Evolutionary conservation across 257 asterid species (phyloP).

Genomic region (Scutellaria galericulata): DNA sequence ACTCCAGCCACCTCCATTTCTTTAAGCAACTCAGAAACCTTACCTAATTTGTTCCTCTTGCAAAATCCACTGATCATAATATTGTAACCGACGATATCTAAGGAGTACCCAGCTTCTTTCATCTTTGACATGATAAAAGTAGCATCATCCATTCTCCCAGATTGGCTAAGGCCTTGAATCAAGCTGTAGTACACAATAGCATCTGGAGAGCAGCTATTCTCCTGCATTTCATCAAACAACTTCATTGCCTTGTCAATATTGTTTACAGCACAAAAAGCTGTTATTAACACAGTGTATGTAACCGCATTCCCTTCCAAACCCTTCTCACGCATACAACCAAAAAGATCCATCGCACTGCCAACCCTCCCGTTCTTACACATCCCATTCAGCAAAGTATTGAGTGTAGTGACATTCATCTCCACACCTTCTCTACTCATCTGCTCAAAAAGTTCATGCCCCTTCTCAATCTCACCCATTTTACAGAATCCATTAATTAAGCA

Average conservation of each 20-base stretch:
- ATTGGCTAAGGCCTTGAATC: conserved; percentile 71
- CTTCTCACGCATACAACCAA: conserved; percentile 52
- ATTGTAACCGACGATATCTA: conserved; percentile 68
- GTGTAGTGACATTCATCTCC: conserved; percentile 52
- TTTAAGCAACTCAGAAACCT: conserved; percentile 59
- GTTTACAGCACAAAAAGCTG: conserved; percentile 72
- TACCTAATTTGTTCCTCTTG: conserved; percentile 60
- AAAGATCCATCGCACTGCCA: conserved; percentile 60
- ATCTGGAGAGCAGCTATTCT: conserved; percentile 63
- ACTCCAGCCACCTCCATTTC: conserved; percentile 64
- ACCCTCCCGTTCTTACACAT: conserved; percentile 73
- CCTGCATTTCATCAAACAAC: conserved; percentile 68
- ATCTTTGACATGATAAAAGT: conserved; percentile 46
- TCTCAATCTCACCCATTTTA: conserved; percentile 75
- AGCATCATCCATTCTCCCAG: conserved; percentile 81
- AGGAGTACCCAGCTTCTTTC: conserved; percentile 70
- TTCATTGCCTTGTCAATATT: conserved; percentile 72
- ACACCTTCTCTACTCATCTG: conserved; percentile 59
- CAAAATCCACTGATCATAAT: conserved; percentile 77
- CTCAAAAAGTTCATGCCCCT: conserved; percentile 59
- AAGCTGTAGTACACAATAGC: conserved; percentile 67
- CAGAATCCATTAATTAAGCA: conserved; percentile 82
- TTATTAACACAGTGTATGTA: conserved; percentile 66
- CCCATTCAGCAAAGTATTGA: conserved; percentile 67
- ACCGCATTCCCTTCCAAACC: conserved; percentile 61